Conservation (phyloP, 2,329 filamentous ascomycete species). For the Rutstroemia sp. region DNA sequence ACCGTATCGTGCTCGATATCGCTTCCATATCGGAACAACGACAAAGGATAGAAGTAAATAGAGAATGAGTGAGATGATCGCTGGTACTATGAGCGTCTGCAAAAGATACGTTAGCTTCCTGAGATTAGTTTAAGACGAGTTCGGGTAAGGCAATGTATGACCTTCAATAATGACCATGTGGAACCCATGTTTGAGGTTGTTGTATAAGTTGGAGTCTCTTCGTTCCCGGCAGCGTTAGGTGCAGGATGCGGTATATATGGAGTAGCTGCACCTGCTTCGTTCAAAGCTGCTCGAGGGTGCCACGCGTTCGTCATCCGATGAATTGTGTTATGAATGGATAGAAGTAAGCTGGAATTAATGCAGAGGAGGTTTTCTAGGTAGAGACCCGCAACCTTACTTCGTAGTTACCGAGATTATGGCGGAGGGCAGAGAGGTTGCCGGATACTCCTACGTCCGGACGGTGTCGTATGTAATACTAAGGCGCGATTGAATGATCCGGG, state of each 20-base stretch:
- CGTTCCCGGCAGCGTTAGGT: slow-evolving; percentile 23
- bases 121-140: neutral
- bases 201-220: slow-evolving; percentile 19
- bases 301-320: slow-evolving; percentile 7
- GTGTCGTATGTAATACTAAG: too few relatives aligned
- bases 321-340: neutral
- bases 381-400: neutral
- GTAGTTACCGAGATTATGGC: neutral
- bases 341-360: neutral
- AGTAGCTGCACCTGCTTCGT: neutral
- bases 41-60: slow-evolving; percentile 61
- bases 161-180: slow-evolving; percentile 26
- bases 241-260: slow-evolving; percentile 25
- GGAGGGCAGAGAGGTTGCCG: neutral
- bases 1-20: slow-evolving; percentile 62
- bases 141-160: slow-evolving; percentile 6
- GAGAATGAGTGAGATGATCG: slow-evolving; percentile 60
- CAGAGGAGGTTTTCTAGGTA: neutral
- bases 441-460: neutral
- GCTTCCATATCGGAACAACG: slow-evolving; percentile 60
- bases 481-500: too few relatives aligned
- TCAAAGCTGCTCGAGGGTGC: neutral
- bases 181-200: slow-evolving; percentile 21
- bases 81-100: slow-evolving; percentile 64
- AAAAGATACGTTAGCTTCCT: neutral